These are phyloP conservation scores for Plasmodium inui DNA, from an alignment of 169 alveolate genomes.

Conservation along the genomic window DNA sequence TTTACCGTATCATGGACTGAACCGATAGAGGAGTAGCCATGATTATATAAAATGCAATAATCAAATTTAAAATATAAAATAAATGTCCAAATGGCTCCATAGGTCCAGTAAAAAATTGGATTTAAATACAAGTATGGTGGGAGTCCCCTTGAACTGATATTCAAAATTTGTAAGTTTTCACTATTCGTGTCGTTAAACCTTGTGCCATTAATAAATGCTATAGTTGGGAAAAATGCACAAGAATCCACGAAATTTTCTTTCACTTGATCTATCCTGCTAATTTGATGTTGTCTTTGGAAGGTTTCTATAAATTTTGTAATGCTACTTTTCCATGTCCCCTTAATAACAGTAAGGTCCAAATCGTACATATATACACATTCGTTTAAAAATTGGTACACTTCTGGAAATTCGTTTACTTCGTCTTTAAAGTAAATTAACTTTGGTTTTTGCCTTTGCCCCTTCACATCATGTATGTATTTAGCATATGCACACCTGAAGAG, in stretches of 20 bases:
- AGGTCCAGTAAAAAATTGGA: slow-evolving; percentile 83
- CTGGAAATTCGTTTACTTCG: slow-evolving; percentile 63
- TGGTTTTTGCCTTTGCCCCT: slow-evolving; percentile 53
- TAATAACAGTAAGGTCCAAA: slow-evolving; percentile 45
- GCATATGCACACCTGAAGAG: slow-evolving; percentile 80
- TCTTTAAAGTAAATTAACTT: slow-evolving; percentile 61
- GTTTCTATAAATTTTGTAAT: slow-evolving; percentile 41
- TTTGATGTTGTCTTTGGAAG: slow-evolving; percentile 9
- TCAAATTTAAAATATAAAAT: slow-evolving; percentile 78
- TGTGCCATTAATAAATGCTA: slow-evolving; percentile 71
- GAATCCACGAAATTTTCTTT: not conserved
- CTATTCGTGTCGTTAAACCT: slow-evolving; percentile 46
- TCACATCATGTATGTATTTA: slow-evolving; percentile 18
- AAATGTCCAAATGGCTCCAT: slow-evolving; percentile 86
- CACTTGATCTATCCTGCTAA: slow-evolving; percentile 6
- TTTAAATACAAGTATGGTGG: slow-evolving; percentile 77
- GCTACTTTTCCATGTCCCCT: slow-evolving; percentile 66
- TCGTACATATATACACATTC: slow-evolving; percentile 71
- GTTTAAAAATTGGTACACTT: slow-evolving; percentile 58
- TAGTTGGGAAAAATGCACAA: slow-evolving; percentile 2
- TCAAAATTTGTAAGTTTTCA: slow-evolving; percentile 57
- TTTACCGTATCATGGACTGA: slow-evolving; percentile 77
- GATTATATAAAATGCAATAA: slow-evolving; percentile 82
- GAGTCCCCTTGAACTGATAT: slow-evolving; percentile 70
- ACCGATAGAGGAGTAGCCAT: slow-evolving; percentile 86